phyloP scores from a whole-genome alignment of 495 filamentous ascomycete genomes.

The Penicillium cosmopolitanum region DNA sequence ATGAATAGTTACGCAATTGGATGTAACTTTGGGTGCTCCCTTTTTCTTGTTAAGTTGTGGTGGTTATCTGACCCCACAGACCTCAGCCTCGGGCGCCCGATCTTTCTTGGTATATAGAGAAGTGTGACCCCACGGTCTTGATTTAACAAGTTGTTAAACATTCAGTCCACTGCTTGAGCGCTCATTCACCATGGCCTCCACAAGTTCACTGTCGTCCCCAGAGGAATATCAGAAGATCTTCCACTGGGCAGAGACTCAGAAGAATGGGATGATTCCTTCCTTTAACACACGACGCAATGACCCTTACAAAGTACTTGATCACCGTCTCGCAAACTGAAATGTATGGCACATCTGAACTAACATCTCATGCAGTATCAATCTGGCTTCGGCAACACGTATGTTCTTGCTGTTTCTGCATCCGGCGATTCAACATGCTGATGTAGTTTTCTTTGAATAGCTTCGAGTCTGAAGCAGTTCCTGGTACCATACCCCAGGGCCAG shows the following conservation, averaged over 20 bases:
- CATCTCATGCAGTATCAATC: constrained; percentile 48
- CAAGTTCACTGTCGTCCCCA: constrained; percentile 32
- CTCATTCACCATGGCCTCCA: constrained; percentile 32
- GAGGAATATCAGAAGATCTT: constrained; percentile 60
- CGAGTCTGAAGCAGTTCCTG: constrained; percentile 51
- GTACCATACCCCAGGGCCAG: constrained; percentile 52
- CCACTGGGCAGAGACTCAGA: constrained; percentile 61
- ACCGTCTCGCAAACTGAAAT: neutral
- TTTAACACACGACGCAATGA: constrained; percentile 55
- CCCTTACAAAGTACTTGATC: constrained; percentile 49
- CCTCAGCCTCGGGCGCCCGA: neutral
- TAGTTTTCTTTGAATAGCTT: constrained; percentile 31
- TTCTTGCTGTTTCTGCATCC: constrained; percentile 20
- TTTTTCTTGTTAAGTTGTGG: neutral
- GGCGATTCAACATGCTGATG: constrained; percentile 33
- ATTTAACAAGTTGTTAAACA: neutral
- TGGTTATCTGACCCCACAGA: constrained; percentile 11
- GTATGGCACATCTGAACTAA: constrained; percentile 20
- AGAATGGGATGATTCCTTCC: constrained; percentile 52
- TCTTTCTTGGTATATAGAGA: constrained; percentile 3
- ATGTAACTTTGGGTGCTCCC: neutral
- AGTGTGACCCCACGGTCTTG: constrained; percentile 12
- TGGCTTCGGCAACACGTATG: constrained; percentile 58
- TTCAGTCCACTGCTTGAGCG: neutral
- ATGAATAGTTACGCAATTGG: too few relatives aligned